These are phyloP conservation scores for Cordyceps cateniannulata DNA, from an alignment of 2,329 filamentous ascomycete genomes.

Conservation along the genomic window DNA sequence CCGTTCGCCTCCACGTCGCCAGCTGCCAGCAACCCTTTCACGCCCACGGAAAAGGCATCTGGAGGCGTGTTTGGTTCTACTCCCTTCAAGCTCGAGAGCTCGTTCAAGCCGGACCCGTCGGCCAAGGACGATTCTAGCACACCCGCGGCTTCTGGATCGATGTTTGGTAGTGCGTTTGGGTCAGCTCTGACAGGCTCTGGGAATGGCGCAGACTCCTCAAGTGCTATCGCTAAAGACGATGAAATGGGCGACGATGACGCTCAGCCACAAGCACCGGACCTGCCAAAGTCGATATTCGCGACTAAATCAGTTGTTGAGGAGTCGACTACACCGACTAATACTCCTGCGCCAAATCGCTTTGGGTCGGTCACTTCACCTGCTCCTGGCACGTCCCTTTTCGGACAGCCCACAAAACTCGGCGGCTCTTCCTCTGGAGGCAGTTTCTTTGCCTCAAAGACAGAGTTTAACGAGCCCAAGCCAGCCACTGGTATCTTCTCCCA, in stretches of 20 bases:
- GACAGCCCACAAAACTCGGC: conserved; percentile 25
- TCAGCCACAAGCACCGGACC: not conserved
- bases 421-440: conserved; percentile 16
- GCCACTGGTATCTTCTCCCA: conserved; percentile 19
- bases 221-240: conserved; percentile 39
- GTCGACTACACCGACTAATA: conserved; percentile 45
- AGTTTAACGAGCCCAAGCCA: conserved; percentile 20
- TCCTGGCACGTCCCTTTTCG: conserved; percentile 28
- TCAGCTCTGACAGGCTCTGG: conserved; percentile 47
- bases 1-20: conserved; percentile 24
- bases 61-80: conserved; percentile 39
- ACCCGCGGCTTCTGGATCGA: conserved; percentile 33
- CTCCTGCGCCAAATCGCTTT: conserved; percentile 44
- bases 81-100: conserved; percentile 61
- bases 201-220: conserved; percentile 30
- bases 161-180: conserved; percentile 58
- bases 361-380: conserved; percentile 30
- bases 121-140: conserved; percentile 54
- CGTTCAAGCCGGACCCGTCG: conserved; percentile 58
- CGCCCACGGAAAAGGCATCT: conserved; percentile 22
- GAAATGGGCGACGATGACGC: conserved; percentile 42
- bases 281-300: conserved; percentile 25
- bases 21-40: conserved; percentile 13
- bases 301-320: conserved; percentile 17
- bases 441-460: conserved; percentile 24